Conservation (phyloP, 148 eudicot species). For the Fagopyrum homotropicum region DNA sequence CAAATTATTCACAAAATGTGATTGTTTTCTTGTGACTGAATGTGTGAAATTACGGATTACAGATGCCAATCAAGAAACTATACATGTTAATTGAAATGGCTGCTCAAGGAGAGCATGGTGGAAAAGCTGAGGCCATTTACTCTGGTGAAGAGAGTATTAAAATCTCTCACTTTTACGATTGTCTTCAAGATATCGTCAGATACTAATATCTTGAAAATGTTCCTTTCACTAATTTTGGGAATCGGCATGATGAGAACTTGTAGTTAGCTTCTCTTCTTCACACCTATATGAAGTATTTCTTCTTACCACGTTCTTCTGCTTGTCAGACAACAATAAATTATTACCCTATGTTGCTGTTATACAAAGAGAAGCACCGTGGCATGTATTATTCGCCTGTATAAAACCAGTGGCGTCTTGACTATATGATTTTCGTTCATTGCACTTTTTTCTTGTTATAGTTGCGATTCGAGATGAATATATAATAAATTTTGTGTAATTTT, state of each 20-base stretch:
- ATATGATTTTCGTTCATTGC: no score
- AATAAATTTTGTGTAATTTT: no score
- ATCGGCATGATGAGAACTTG: neutral
- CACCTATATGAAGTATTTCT: neutral
- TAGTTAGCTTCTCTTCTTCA: neutral
- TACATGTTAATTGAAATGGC: conserved; percentile 94
- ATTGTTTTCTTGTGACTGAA: conserved; percentile 6
- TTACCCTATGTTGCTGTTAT: neutral
- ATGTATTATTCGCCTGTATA: no score
- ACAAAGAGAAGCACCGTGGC: no score
- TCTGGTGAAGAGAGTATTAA: conserved; percentile 72
- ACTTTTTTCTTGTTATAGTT: no score
- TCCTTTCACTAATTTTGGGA: neutral
- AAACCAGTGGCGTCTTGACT: no score
- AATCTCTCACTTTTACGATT: conserved; percentile 74
- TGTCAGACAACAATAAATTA: neutral
- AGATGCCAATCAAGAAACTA: conserved; percentile 89
- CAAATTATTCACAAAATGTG: neutral
- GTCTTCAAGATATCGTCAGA: conserved; percentile 74
- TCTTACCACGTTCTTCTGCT: neutral
- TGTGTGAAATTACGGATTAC: conserved; percentile 1
- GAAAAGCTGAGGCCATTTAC: conserved; percentile 82
- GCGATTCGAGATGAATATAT: no score
- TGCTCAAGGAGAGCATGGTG: conserved; percentile 90
- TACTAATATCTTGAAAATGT: conserved; percentile 24